phyloP scores from a whole-genome alignment of 2,329 filamentous ascomycete genomes.

The Lachnellula arida region DNA sequence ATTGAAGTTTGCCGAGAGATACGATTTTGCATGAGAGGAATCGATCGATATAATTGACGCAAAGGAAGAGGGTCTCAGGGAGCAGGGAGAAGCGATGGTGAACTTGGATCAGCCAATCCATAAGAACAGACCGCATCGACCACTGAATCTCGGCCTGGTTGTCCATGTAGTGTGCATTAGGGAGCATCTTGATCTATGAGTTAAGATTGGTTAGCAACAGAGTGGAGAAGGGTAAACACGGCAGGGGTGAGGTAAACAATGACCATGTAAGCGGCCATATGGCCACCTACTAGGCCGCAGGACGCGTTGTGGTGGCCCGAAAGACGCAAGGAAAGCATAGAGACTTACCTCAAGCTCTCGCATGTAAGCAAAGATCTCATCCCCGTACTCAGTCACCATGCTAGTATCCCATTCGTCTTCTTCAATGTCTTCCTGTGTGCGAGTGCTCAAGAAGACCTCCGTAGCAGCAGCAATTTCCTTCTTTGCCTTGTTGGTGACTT shows the following conservation, averaged over 20 bases:
- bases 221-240: slow-evolving; percentile 19
- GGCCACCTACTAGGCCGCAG: slow-evolving; percentile 6
- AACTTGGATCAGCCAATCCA: slow-evolving; percentile 98
- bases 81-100: slow-evolving; percentile 87
- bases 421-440: slow-evolving; percentile 68
- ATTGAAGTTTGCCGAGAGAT: slow-evolving; percentile 88
- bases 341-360: slow-evolving; percentile 69
- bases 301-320: slow-evolving; percentile 3
- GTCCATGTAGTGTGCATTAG: slow-evolving; percentile 94
- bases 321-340: neutral
- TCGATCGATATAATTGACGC: slow-evolving; percentile 94
- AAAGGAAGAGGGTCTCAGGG: slow-evolving; percentile 91
- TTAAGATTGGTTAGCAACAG: slow-evolving; percentile 25
- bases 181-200: slow-evolving; percentile 68
- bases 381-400: slow-evolving; percentile 95
- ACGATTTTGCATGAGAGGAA: slow-evolving; percentile 94
- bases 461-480: slow-evolving; percentile 65
- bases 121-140: slow-evolving; percentile 95
- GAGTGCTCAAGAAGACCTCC: slow-evolving; percentile 25
- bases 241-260: slow-evolving; percentile 18
- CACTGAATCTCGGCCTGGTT: slow-evolving; percentile 96
- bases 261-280: slow-evolving; percentile 7
- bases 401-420: slow-evolving; percentile 91
- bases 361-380: slow-evolving; percentile 96
- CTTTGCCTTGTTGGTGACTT: slow-evolving; percentile 61